These are phyloP conservation scores for Rubia peregrina DNA, from an alignment of 305 asterid genomes.

Conservation along the genomic window DNA sequence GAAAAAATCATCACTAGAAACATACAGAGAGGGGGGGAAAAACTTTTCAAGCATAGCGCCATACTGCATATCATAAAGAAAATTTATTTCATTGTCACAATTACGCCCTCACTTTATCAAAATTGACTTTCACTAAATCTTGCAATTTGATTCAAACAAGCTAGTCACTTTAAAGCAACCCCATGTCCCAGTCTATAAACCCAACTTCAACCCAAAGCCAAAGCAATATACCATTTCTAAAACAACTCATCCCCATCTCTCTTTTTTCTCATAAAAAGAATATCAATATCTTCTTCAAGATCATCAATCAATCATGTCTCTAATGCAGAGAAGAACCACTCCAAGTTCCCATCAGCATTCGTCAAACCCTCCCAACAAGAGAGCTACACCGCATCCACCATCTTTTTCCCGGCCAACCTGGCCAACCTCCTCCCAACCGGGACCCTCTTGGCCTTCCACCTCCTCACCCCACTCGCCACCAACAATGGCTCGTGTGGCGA, in stretches of 20 bases:
- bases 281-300: not conserved
- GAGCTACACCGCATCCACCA: not conserved
- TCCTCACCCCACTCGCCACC: slow-evolving; percentile 61
- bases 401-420: slow-evolving; percentile 31
- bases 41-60: no score
- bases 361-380: not conserved
- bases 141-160: not conserved
- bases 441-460: slow-evolving; percentile 64
- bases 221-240: not conserved
- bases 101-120: not conserved
- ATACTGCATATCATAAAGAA: no score
- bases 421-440: slow-evolving; percentile 90
- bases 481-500: slow-evolving; percentile 47
- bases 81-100: no score
- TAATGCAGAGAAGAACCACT: not conserved
- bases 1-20: no score
- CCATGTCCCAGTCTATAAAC: not conserved
- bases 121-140: not conserved
- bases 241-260: not conserved
- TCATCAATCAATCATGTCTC: not conserved
- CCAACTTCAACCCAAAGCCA: not conserved
- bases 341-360: not conserved
- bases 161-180: not conserved
- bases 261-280: no score
- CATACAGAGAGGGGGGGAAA: no score